phyloP scores from a whole-genome alignment of 139 green algal genomes.

The Coccomyxa sp. region DNA sequence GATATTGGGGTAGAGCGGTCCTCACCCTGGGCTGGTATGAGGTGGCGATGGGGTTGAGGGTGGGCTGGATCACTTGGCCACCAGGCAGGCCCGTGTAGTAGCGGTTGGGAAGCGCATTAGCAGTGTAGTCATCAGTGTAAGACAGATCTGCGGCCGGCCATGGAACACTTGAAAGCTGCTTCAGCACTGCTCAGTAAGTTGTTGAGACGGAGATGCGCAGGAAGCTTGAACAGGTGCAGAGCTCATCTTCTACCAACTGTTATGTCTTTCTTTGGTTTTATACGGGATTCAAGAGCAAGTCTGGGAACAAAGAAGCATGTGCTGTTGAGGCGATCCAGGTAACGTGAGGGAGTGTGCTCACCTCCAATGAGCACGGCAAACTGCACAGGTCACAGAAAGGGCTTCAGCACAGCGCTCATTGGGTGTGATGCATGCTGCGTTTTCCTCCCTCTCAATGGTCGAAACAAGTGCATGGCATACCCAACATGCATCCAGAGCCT shows the following conservation, averaged over 20 bases:
- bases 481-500: background rate
- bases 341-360: background rate
- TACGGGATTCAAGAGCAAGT: no score
- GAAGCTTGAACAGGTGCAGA: background rate
- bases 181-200: background rate
- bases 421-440: background rate
- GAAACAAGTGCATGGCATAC: background rate
- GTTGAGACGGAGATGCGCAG: background rate
- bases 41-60: background rate
- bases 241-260: no score
- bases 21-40: background rate
- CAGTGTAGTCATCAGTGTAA: conserved; percentile 1
- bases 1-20: background rate
- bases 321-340: background rate
- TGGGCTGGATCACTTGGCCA: background rate
- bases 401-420: background rate
- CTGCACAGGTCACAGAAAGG: background rate
- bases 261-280: no score
- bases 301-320: background rate
- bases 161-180: background rate
- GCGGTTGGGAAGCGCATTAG: background rate
- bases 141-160: background rate
- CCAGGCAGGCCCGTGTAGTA: background rate
- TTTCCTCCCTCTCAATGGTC: background rate
- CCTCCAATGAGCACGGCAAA: background rate